Evolutionary conservation across 1,139 yeast species (phyloP).

Genomic region (Yamadazyma friedrichii): DNA sequence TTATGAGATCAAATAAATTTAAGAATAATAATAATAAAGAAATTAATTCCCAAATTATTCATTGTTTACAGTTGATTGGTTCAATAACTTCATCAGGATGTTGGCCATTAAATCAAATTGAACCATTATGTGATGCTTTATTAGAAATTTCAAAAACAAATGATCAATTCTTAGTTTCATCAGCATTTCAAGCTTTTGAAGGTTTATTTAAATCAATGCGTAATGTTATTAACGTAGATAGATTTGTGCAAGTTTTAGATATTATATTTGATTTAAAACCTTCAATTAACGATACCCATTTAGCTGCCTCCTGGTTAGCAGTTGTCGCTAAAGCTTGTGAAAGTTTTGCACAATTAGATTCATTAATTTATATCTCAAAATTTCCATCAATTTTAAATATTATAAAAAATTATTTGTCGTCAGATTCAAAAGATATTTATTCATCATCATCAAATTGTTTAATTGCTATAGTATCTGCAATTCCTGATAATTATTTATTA

Average conservation of each 20-base stretch:
- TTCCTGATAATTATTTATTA: conserved; percentile 59
- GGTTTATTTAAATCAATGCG: conserved; percentile 77
- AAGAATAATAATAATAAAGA: conserved; percentile 41
- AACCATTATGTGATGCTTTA: conserved; percentile 71
- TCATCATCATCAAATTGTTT: conserved; percentile 84
- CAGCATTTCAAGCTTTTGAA: conserved; percentile 85
- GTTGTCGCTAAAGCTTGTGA: conserved; percentile 86
- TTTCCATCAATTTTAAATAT: conserved; percentile 57
- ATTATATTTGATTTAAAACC: conserved; percentile 81
- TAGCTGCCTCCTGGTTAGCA: conserved; percentile 94
- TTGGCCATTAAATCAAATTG: conserved; percentile 77
- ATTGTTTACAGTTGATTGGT: conserved; percentile 70
- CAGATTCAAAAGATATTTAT: conserved; percentile 68
- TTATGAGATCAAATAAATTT: conserved; percentile 38
- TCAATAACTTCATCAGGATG: conserved; percentile 70
- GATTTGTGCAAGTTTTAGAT: conserved; percentile 62
- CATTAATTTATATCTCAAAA: conserved; percentile 53
- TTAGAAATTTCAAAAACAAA: conserved; percentile 76
- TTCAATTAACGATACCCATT: conserved; percentile 72
- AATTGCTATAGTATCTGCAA: conserved; percentile 66
- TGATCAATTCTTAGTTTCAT: conserved; percentile 77
- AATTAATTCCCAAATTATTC: conserved; percentile 60
- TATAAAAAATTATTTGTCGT: conserved; percentile 59
- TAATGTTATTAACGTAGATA: conserved; percentile 60
- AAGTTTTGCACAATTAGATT: conserved; percentile 62